Conservation (phyloP, 257 asterid species). For the Nicotiana otophora region DNA sequence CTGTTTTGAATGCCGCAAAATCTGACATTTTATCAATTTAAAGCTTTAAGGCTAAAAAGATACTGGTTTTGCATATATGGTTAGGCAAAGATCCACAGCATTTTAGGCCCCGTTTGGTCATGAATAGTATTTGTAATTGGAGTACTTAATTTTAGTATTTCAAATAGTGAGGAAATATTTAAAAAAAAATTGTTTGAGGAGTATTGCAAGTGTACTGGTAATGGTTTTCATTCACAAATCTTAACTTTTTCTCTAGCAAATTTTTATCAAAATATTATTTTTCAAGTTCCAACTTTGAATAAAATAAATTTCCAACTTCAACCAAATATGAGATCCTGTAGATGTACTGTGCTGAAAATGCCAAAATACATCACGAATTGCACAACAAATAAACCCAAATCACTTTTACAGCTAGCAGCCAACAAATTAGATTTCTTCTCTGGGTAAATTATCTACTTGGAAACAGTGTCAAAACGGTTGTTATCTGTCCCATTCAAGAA, state of each 20-base stretch:
- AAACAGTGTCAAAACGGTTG: not conserved
- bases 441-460: not conserved
- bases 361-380: too few relatives aligned
- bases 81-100: not conserved
- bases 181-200: not conserved
- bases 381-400: too few relatives aligned
- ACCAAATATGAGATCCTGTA: too few relatives aligned
- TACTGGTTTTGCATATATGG: not conserved
- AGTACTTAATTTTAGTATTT: not conserved
- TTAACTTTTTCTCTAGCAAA: not conserved
- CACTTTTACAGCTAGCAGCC: too few relatives aligned
- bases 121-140: not conserved
- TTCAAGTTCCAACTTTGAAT: too few relatives aligned
- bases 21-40: not conserved
- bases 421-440: not conserved
- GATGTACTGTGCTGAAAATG: too few relatives aligned
- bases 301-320: too few relatives aligned
- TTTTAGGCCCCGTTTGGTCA: not conserved
- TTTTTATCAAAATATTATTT: too few relatives aligned
- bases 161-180: not conserved
- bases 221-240: too few relatives aligned
- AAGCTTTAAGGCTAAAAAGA: not conserved
- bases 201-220: not conserved
- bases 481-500: not conserved
- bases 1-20: not conserved